Evolutionary conservation across 2,329 filamentous ascomycete species (phyloP).

Genomic region (Cercospora nicotianae): DNA sequence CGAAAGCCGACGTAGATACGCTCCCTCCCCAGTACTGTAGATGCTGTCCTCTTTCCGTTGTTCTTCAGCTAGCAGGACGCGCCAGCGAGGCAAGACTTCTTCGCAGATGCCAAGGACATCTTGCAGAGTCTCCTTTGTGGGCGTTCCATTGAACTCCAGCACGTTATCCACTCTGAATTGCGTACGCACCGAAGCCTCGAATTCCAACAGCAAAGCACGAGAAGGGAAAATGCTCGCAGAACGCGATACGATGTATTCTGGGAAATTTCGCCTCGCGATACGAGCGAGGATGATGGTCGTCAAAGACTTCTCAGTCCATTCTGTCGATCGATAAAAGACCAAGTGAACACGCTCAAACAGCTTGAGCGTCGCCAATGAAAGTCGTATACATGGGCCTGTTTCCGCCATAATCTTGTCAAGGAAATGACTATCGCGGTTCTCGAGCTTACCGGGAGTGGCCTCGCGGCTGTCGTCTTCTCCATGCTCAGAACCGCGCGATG

Average conservation of each 20-base stretch:
- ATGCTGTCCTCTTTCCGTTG: slow-evolving; percentile 72
- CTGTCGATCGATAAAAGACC: slow-evolving; percentile 91
- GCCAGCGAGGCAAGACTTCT: slow-evolving; percentile 78
- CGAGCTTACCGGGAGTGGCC: slow-evolving; percentile 44
- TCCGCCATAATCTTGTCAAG: slow-evolving; percentile 72
- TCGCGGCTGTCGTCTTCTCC: slow-evolving; percentile 39
- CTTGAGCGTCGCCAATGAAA: slow-evolving; percentile 70
- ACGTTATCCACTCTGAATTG: slow-evolving; percentile 80
- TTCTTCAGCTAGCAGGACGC: slow-evolving; percentile 68
- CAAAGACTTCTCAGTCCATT: slow-evolving; percentile 96
- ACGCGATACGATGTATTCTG: slow-evolving; percentile 83
- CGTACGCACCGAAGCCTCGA: slow-evolving; percentile 79
- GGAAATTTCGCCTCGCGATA: slow-evolving; percentile 83
- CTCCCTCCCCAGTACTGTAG: slow-evolving; percentile 80
- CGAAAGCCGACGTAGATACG: slow-evolving; percentile 84
- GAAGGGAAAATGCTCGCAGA: slow-evolving; percentile 86
- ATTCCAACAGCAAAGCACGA: slow-evolving; percentile 74
- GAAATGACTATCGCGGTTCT: slow-evolving; percentile 73
- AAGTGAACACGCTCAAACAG: slow-evolving; percentile 93
- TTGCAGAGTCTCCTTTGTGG: slow-evolving; percentile 64
- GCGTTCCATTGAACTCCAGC: slow-evolving; percentile 74
- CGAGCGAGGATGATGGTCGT: slow-evolving; percentile 93
- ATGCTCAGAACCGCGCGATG: slow-evolving; percentile 45
- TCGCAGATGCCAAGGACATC: slow-evolving; percentile 72
- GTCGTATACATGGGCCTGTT: slow-evolving; percentile 79